These are phyloP conservation scores for Periconia macrospinosa DNA, from an alignment of 2,329 filamentous ascomycete genomes.

Conservation along the genomic window DNA sequence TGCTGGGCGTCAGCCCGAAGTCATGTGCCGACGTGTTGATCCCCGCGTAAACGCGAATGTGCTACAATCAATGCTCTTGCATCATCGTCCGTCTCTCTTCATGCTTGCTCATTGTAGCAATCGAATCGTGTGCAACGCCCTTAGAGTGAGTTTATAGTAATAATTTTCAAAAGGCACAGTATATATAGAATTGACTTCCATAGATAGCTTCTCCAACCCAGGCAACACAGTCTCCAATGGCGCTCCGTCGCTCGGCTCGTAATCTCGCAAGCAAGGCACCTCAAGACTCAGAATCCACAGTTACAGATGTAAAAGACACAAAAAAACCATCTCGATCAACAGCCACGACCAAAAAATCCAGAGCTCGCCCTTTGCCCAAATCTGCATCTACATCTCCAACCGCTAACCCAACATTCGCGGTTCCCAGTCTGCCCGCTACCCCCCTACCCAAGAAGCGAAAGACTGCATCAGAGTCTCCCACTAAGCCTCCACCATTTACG, in stretches of 20 bases:
- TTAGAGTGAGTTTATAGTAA: neutral
- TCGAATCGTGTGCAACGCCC: neutral
- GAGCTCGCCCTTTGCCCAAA: constrained; percentile 8
- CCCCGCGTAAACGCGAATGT: neutral
- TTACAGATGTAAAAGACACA: constrained; percentile 9
- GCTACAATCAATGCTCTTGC: constrained; percentile 1
- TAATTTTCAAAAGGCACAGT: neutral
- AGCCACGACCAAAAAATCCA: constrained; percentile 28
- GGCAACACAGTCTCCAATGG: constrained; percentile 43
- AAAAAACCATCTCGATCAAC: constrained; percentile 12
- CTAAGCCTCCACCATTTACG: constrained; percentile 30
- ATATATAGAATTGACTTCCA: neutral
- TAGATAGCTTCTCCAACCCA: neutral
- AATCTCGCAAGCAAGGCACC: constrained; percentile 38
- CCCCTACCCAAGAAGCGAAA: constrained; percentile 35
- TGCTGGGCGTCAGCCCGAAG: neutral
- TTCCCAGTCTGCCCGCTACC: constrained; percentile 27
- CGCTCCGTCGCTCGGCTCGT: constrained; percentile 56
- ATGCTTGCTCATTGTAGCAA: constrained; percentile 1
- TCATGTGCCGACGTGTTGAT: constrained; percentile 10
- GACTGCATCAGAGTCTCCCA: constrained; percentile 14
- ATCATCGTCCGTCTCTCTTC: neutral
- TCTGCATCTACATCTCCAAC: constrained; percentile 1
- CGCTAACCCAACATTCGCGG: constrained; percentile 10
- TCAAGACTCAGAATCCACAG: constrained; percentile 19